Base-by-base conservation (phyloP, 139 green algal genomes). In the Tetradesmus lagerheimii region DNA sequence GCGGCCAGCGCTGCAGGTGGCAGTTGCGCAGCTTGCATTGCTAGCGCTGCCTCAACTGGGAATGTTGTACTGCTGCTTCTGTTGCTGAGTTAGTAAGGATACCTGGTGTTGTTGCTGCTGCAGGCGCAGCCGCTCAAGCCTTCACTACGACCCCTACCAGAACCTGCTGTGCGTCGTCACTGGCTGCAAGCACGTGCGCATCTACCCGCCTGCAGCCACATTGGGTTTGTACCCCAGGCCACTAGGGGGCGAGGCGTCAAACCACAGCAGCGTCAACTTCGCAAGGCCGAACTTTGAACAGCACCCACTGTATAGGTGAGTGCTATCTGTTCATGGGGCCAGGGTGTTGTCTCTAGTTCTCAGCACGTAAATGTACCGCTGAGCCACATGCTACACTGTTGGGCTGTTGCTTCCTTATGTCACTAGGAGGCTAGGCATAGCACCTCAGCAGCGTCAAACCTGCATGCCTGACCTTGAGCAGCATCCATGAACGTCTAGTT, bases 131-230 rank as follows among this genome's bases (percentile, higher is more conserved):
- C 89, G 91, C 18, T 95, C 92, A 83, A 97, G 93, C 77, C 88
- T 96, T 16, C 97, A 99, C 91, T 97, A 97, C 78, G 97, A 99
- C 91, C 95, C 93, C 23, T 96, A 97, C 89, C 80, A 95, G 18
- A 98, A 99, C 90, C 90, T 99, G 66, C 91, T 98, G 29, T 95
- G 87, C 45, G 89, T 98, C 57, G 93, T 95, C 1, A 37, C 57
- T 0, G 97, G 95, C 75, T 27, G 25, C 85, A 98, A 99, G 92
- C 37, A 11, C 0, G 92, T 98, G 31, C 91, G 38, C 11, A 89
- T 98, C 64, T 93, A 86, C 67, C 66, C 89, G 2, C 94, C 96
- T 20, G 78, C 53, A 20, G 76, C 92, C 34, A 95, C 94, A 5
- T 86, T 92, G 1, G 80, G 35, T 25, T 89, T 99, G 31, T 94